Percentiles rank a stretch among this genome's conserved stretches.
These are phyloP conservation scores for Xylaria sp. DNA, from an alignment of 2,329 filamentous ascomycete genomes.

Conservation along the genomic window DNA sequence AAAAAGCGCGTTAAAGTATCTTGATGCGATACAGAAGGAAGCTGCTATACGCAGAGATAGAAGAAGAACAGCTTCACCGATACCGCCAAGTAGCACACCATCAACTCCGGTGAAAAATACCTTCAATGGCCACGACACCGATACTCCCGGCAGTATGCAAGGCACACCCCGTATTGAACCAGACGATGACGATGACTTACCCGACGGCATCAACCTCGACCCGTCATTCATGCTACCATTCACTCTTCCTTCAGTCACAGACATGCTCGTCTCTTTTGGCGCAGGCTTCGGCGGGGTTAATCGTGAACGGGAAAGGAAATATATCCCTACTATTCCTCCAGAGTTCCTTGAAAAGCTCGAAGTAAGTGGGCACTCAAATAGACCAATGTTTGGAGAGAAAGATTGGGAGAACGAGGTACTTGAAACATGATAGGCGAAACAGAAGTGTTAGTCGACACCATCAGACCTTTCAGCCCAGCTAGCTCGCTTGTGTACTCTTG, in stretches of 20 bases:
- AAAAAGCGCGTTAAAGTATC: conserved; percentile 88
- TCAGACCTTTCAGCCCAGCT: conserved; percentile 36
- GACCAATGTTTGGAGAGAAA: conserved; percentile 70
- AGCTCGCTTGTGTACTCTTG: conserved; percentile 30
- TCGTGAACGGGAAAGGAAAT: conserved; percentile 90
- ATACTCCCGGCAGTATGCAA: conserved; percentile 56
- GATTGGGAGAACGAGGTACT: conserved; percentile 74
- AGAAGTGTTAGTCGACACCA: conserved; percentile 28
- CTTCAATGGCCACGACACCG: conserved; percentile 57
- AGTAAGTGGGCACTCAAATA: conserved; percentile 60
- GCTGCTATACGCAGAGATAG: conserved; percentile 69
- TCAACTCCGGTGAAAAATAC: conserved; percentile 53
- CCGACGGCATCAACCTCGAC: conserved; percentile 83
- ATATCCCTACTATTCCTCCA: conserved; percentile 92
- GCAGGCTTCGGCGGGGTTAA: conserved; percentile 95
- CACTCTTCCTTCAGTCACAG: conserved; percentile 92
- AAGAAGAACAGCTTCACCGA: conserved; percentile 60
- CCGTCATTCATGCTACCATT: conserved; percentile 94
- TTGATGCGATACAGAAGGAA: conserved; percentile 82
- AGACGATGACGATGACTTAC: conserved; percentile 75
- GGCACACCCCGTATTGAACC: conserved; percentile 56
- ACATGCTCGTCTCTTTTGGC: conserved; percentile 96
- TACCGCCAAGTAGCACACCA: conserved; percentile 50
- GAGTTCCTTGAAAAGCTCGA: conserved; percentile 94
- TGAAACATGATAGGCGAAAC: conserved; percentile 53